A percentile compares a stretch with the other conserved stretches of the same genome.
Conservation (phyloP, 2,329 filamentous ascomycete species). For the Colletotrichum euphorbiae region DNA sequence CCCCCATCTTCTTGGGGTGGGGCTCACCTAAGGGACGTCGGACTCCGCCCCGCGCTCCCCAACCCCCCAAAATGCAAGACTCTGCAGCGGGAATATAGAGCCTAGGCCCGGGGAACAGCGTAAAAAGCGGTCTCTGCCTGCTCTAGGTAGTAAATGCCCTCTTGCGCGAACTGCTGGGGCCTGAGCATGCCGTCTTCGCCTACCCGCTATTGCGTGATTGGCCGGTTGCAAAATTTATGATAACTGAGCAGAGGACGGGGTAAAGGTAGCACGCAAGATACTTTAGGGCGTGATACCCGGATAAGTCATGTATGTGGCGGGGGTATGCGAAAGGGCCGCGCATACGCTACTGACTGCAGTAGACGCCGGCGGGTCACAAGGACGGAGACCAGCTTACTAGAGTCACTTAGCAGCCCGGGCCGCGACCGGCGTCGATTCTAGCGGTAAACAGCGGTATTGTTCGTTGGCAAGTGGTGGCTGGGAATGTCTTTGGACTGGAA, state of each 20-base stretch:
- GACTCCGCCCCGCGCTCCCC: slow-evolving; percentile 14
- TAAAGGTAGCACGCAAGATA: too few species aligned
- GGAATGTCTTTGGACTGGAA: background rate
- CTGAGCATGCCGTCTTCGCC: slow-evolving; percentile 10
- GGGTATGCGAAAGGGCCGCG: too few species aligned
- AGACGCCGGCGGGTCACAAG: too few species aligned
- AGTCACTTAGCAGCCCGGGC: background rate
- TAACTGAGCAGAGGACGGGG: background rate
- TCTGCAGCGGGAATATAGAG: slow-evolving; percentile 3
- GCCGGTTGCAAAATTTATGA: slow-evolving; percentile 1
- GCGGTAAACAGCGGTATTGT: background rate
- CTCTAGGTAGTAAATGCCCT: background rate
- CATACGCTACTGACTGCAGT: too few species aligned
- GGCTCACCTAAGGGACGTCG: background rate
- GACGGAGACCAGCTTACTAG: background rate
- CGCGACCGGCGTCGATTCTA: slow-evolving; percentile 16
- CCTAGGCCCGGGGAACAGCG: background rate
- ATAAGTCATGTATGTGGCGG: too few species aligned
- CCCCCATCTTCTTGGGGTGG: background rate
- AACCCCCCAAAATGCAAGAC: background rate
- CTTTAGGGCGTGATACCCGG: too few species aligned
- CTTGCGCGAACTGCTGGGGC: slow-evolving; percentile 10
- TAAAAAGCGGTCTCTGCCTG: too few species aligned
- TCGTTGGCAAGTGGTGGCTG: slow-evolving; percentile 1
- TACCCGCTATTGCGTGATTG: slow-evolving; percentile 38